Evolutionary conservation across 345 rosid genomes (phyloP), one percentile per base, ranked within the genome.

Genomic region (Rhizophora apiculata): DNA sequence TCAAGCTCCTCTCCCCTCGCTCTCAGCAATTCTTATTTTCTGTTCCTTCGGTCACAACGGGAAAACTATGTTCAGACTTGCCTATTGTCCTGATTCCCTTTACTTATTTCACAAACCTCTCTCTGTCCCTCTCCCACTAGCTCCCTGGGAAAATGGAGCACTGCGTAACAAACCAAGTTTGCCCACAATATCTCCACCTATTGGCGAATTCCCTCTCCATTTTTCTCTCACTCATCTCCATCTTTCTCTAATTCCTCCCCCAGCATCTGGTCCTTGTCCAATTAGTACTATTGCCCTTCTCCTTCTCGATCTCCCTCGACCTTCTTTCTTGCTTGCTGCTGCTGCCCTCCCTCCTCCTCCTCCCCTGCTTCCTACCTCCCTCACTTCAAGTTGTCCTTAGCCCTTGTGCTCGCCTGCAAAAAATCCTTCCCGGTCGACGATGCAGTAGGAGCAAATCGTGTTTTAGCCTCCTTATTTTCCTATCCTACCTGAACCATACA

Each of bases 401-500:
- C 77, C 93, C 93, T 6, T 88, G 93, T 57, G 93, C 93, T 16
- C n/a, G 90, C 93, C 63, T 86, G 93, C 82, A n/a, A n/a, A 88
- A 82, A 72, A 85, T 88, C 75, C 93, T 88, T 27, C 86, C n/a
- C n/a, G n/a, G 93, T 67, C 85, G 93, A 68, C 71, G 89, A 52
- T 88, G 93, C 65, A 82, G n/a, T 69, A 0, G n/a, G 89, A 86
- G 4, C n/a, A n/a, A 88, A 86, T 57, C 86, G 93, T 61, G 76
- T 86, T 32, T 63, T 88, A 4, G 93, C n/a, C 93, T n/a, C 90
- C 93, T 20, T 88, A 86, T 69, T 88, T 88, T 64, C 93, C 93
- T n/a, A n/a, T 11, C 93, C 93, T 22, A 80, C n/a, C 86, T 11
- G 90, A 86, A 29, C 89, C 93, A 1, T 69, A n/a, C n/a, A 67